Base-by-base conservation (phyloP, 441 rosid genomes). In the Biscutella auriculata region DNA sequence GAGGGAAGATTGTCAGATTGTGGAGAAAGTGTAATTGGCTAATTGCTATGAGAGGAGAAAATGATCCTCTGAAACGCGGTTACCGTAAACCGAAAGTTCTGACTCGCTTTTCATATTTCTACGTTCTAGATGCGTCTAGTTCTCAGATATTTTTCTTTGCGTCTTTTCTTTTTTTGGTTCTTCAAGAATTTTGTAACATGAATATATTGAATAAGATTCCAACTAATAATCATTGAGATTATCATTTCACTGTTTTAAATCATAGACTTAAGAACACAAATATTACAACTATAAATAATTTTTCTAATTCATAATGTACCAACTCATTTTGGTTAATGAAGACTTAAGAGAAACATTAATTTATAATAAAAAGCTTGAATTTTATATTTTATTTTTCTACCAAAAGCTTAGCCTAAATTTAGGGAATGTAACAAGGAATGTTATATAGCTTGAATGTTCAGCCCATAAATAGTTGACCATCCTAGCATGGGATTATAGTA, bases 1-100 rank as follows among this genome's bases (percentile, higher is more conserved):
- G 2, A 49, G 39, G 33, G 42, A 58, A 8, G 53, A n/a, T n/a
- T n/a, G n/a, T n/a, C n/a, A 3, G 47, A 33, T 32, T 67, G 53
- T 61, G 63, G 72, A 61, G 14, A 42, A 54, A 60, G 72, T 67
- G 62, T 67, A 52, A 45, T 67, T 37, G 50, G 50, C 43, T 50
- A n/a, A 33, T 55, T 54, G 32, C 12, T 10, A 37, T 4, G 36
- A 44, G 45, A 49, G 6, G 36, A 66, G 49, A 44, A 11, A 29
- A 3, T 60, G 29, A 68, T 68, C 58, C 52, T 36, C 67, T 68
- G 72, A 4, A 9, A 61, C 72, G 72, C 72, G 67, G n/a, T 61
- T 54, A 54, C 41, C 19, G 27, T 67, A 48, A 47, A 1, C 9
- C 15, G 5, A 26, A 34, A 16, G 33, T 66, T 9, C 17, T 34